Percentiles rank a stretch among this genome's conserved stretches.
phyloP scores from a whole-genome alignment of 176 grass and related monocot species.

The Leersia perrieri region DNA sequence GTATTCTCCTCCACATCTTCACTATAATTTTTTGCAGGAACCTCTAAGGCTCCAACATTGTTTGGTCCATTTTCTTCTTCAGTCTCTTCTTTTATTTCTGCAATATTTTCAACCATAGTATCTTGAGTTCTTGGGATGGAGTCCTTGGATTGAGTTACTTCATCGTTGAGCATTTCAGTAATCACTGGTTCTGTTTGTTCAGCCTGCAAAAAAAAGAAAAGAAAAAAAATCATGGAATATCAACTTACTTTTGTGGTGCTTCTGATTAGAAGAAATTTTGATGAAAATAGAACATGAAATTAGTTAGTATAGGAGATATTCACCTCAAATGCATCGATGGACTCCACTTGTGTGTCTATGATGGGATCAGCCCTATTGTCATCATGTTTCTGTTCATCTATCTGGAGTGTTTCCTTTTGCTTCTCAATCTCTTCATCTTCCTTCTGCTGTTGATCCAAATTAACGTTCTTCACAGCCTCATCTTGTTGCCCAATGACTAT shows the following conservation, averaged over 20 bases:
- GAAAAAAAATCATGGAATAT: conserved; percentile 20
- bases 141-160: conserved; percentile 11
- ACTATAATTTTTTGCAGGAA: conserved; percentile 24
- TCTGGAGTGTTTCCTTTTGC: conserved; percentile 26
- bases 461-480: conserved; percentile 9
- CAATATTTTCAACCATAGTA: not conserved
- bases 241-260: conserved; percentile 10
- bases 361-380: conserved; percentile 15
- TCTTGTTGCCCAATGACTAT: conserved; percentile 24
- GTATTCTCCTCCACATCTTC: conserved; percentile 23
- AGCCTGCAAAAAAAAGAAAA: conserved; percentile 41
- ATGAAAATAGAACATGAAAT: conserved; percentile 17
- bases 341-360: conserved; percentile 19
- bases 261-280: not conserved
- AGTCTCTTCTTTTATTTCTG: conserved; percentile 21
- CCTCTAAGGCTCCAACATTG: not conserved
- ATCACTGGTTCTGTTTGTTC: conserved; percentile 26
- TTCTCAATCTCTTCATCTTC: conserved; percentile 22
- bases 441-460: conserved; percentile 32
- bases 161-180: conserved; percentile 35
- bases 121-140: conserved; percentile 20
- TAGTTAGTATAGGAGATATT: conserved; percentile 33
- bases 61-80: conserved; percentile 31
- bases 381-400: conserved; percentile 35
- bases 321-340: conserved; percentile 28